Evolutionary conservation across 2,329 filamentous ascomycete species (phyloP), one percentile per base, ranked within the genome.

Genomic region (Sarocladiaceae sp.): DNA sequence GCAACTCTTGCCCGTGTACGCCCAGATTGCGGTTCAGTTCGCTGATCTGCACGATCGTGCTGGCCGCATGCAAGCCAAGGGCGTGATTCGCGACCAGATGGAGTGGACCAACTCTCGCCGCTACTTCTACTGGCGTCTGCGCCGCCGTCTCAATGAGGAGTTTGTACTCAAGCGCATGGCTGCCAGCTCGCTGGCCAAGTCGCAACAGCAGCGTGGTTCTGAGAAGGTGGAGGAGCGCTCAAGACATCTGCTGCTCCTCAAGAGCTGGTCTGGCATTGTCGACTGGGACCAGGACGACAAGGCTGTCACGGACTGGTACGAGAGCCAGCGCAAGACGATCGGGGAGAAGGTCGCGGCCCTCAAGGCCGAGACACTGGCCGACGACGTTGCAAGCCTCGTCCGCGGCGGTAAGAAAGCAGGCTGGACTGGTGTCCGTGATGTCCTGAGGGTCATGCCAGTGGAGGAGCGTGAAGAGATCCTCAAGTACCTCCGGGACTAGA

Each of bases 91-190:
- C 51, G 79, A 86, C 56, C 71, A 82, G 11, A 76, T 98, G 32
- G 78, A 84, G 58, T 97, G 91, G 93, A 75, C 80, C 63, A 85
- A 95, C 56, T 83, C 91, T 9, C 84, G 93, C 53, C 85, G 91
- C 61, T 97, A 93, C 87, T 97, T 98, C 77, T 98, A 97, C 85
- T 98, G 94, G 93, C 91, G 93, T 68, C 83, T 96, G 50, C 90
- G 94, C 67, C 86, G 93, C 63, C 82, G 93, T 69, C 77, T 98
- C 62, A 97, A 94, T 68, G 93, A 98, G 72, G 93, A 98, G 71
- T 88, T 94, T 66, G 88, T 98, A 56, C 77, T 98, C 64, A 93
- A 90, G 72, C 88, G 88, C 68, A 88, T 98, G 78, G 73, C 71
- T 4, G 59, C 69, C 37, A 65, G 65, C 43, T 58, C 63, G 46